Conservation (phyloP, 2,329 filamentous ascomycete species). For the Parastagonospora avenae region DNA sequence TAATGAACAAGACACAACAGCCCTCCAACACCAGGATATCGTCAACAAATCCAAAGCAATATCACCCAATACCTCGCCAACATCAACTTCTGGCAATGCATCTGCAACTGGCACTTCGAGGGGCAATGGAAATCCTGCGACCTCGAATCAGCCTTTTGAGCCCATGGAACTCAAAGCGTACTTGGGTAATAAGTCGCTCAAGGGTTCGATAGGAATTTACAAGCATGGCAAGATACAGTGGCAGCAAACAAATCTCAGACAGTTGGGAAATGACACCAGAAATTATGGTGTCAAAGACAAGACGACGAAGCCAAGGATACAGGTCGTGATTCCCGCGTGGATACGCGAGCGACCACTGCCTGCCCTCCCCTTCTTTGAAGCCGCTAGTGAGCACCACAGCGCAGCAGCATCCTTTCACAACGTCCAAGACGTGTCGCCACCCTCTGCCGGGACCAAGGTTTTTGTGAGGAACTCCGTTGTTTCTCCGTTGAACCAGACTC, state of each 20-base stretch:
- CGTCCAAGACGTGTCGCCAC: conserved; percentile 38
- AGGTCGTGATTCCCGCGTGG: conserved; percentile 44
- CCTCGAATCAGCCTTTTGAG: conserved; percentile 16
- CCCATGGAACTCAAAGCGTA: conserved; percentile 30
- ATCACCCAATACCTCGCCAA: conserved; percentile 19
- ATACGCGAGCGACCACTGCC: conserved; percentile 38
- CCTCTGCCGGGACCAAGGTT: conserved; percentile 28
- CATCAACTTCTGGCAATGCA: conserved; percentile 16
- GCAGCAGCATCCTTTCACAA: conserved; percentile 24
- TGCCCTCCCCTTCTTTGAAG: conserved; percentile 32
- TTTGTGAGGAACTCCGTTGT: conserved; percentile 35
- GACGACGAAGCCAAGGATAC: conserved; percentile 38
- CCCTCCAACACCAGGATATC: conserved; percentile 24
- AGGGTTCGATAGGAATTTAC: conserved; percentile 51
- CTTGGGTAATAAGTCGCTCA: conserved; percentile 25
- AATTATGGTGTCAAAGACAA: conserved; percentile 17
- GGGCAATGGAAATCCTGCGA: conserved; percentile 18
- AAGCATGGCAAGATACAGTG: conserved; percentile 52
- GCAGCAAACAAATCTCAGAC: conserved; percentile 28
- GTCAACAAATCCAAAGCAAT: conserved; percentile 20
- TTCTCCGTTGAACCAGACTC: conserved; percentile 34
- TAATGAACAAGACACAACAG: conserved; percentile 48
- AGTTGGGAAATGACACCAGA: conserved; percentile 8
- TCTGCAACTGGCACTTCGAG: conserved; percentile 25
- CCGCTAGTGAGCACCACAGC: conserved; percentile 24